phyloP scores from a whole-genome alignment of 139 green algal species.

The Ettlia oleoabundans region DNA sequence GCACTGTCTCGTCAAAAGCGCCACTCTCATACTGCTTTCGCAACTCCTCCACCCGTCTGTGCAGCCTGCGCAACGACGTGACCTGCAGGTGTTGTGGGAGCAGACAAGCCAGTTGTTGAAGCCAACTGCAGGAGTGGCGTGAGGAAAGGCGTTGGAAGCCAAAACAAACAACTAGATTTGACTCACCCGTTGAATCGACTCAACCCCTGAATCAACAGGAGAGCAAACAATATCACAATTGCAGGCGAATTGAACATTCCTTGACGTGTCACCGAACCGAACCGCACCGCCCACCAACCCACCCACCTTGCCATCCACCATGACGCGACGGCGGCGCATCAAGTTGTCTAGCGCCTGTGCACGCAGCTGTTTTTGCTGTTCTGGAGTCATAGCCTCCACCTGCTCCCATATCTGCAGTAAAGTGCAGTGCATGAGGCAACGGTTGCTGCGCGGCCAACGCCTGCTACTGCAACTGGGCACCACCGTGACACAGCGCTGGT shows the following conservation, averaged over 20 bases:
- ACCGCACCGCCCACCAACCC: neutral
- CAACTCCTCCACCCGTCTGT: neutral
- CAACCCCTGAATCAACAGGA: too few species aligned
- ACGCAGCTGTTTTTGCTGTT: neutral
- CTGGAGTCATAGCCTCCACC: neutral
- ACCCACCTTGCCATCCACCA: slow-evolving; percentile 16
- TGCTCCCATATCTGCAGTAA: neutral
- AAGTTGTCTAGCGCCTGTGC: neutral
- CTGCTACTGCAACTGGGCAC: too few species aligned
- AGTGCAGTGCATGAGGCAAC: neutral
- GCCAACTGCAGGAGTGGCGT: neutral
- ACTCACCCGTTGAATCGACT: too few species aligned
- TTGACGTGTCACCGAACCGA: neutral
- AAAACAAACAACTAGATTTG: neutral
- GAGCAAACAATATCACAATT: neutral
- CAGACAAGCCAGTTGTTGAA: neutral
- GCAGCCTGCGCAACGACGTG: neutral
- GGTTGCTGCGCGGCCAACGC: too few species aligned
- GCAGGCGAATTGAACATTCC: neutral
- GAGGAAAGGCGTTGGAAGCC: neutral
- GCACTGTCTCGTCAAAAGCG: neutral
- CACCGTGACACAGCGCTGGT: too few species aligned
- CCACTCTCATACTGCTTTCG: slow-evolving; percentile 28
- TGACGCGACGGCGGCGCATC: neutral
- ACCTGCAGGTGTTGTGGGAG: neutral